These are phyloP conservation scores for Bryoglossum gracile DNA, from an alignment of 495 filamentous ascomycete genomes.

Conservation along the genomic window DNA sequence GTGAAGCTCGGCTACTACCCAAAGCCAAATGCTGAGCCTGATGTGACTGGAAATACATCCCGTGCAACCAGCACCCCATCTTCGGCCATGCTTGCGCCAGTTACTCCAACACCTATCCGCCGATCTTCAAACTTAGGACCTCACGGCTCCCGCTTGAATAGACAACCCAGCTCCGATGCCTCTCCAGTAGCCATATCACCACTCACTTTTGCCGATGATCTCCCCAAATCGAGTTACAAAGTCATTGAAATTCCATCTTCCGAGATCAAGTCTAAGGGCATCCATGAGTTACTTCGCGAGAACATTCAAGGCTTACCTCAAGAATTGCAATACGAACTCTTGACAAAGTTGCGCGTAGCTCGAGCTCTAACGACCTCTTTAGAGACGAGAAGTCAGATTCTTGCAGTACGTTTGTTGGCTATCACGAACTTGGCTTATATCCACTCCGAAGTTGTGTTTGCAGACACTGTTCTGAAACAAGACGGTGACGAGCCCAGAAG, in stretches of 20 bases:
- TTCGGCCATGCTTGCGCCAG: conserved; percentile 29
- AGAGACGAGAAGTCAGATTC: conserved; percentile 62
- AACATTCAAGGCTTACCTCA: conserved; percentile 61
- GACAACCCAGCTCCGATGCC: conserved; percentile 19
- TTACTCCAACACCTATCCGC: conserved; percentile 46
- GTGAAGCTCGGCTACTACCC: conserved; percentile 62
- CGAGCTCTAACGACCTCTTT: conserved; percentile 60
- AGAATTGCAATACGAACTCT: conserved; percentile 71
- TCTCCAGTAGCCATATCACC: conserved; percentile 17
- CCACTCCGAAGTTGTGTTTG: conserved; percentile 67
- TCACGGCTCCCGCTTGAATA: conserved; percentile 21
- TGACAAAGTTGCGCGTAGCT: conserved; percentile 77
- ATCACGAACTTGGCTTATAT: conserved; percentile 91
- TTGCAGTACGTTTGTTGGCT: conserved; percentile 76
- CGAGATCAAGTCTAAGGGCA: conserved; percentile 49
- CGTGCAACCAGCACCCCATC: conserved; percentile 2
- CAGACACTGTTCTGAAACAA: conserved; percentile 75
- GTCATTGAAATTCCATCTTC: conserved; percentile 64
- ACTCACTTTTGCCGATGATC: conserved; percentile 42
- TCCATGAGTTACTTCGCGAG: conserved; percentile 60
- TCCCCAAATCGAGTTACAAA: conserved; percentile 41
- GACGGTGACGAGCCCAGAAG: conserved; percentile 87
- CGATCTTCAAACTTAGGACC: conserved; percentile 28
- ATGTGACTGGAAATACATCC: conserved; percentile 2
- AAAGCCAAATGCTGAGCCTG: conserved; percentile 28